These are phyloP conservation scores for Scorias spongiosa DNA, from an alignment of 2,329 filamentous ascomycete species.

Conservation along the genomic window DNA sequence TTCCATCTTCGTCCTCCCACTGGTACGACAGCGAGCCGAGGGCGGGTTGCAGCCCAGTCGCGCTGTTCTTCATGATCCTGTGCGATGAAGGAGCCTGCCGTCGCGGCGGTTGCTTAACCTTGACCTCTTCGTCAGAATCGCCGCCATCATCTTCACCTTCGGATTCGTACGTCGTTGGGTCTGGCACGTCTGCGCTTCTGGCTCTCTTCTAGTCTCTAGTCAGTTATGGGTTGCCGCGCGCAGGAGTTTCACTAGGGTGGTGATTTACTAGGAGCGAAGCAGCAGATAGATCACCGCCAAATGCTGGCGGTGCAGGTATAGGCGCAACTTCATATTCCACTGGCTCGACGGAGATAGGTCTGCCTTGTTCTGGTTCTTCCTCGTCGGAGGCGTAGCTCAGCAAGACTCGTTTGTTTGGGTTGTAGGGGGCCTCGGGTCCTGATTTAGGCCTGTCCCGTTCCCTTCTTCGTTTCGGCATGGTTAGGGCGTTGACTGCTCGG, in stretches of 20 bases:
- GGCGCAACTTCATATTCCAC: not conserved
- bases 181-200: not conserved
- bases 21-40: constrained; percentile 12
- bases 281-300: not conserved
- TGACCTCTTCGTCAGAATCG: not conserved
- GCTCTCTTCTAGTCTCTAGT: not conserved
- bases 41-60: constrained; percentile 13
- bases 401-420: constrained; percentile 19
- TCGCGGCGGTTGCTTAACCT: not conserved
- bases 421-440: constrained; percentile 13
- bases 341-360: not conserved
- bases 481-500: not conserved
- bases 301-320: not conserved
- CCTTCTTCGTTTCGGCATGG: constrained; percentile 14
- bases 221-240: too few relatives aligned
- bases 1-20: constrained; percentile 10
- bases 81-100: not conserved
- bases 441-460: constrained; percentile 19
- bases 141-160: constrained; percentile 1
- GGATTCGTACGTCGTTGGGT: not conserved
- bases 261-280: too few relatives aligned
- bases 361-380: constrained; percentile 6
- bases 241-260: too few relatives aligned
- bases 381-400: constrained; percentile 19
- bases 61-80: constrained; percentile 4